phyloP scores from a whole-genome alignment of 345 rosid species.

The rapeseed (Brassica napus) region Da-Ae NC_063444.1:39745501-39746000 shows the following conservation, averaged over 20 bases:
- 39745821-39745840: background rate
- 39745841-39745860: background rate
- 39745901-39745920: conserved; percentile 23
- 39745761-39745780: background rate
- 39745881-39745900: conserved; percentile 40
- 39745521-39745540: background rate
- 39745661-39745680: background rate
- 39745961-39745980: background rate
- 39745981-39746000: conserved; percentile 40
- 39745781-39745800: background rate
- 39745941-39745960: conserved; percentile 13
- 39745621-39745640: background rate
- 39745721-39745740: background rate
- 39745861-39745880: conserved; percentile 28
- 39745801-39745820: background rate
- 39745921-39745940: conserved; percentile 37
- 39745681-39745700: background rate
- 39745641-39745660: background rate
- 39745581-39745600: background rate
- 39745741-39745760: background rate
- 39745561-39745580: background rate
- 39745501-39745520: background rate
- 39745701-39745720: background rate
- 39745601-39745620: background rate
- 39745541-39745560: background rate